A percentile compares a stretch with the other conserved stretches of the same genome.
These are phyloP conservation scores for Apostasia shenzhenica DNA, from an alignment of 106 monocot species.

Conservation along the genomic window DNA sequence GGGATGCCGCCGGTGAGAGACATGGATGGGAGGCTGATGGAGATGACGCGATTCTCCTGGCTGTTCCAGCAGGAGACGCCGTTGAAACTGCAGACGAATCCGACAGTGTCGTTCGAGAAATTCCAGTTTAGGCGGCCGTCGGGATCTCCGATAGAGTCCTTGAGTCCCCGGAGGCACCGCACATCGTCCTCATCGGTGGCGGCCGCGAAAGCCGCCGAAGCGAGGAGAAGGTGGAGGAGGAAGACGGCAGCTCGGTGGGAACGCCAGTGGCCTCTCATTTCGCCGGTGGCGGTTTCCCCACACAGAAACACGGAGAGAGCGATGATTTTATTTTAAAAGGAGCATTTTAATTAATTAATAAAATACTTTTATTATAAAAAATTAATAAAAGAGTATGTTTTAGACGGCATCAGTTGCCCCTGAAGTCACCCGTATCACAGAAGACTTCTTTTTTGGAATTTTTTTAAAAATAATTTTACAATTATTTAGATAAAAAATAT, in stretches of 20 bases:
- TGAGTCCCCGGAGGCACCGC: constrained; percentile 10
- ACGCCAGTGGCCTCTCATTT: too few relatives aligned
- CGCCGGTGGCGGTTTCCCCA: too few relatives aligned
- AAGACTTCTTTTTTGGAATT: too few relatives aligned
- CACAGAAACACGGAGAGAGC: too few relatives aligned
- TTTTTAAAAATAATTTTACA: too few relatives aligned
- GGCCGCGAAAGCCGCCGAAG: not conserved
- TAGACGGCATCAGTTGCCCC: too few relatives aligned
- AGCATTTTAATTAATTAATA: too few relatives aligned
- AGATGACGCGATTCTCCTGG: constrained; percentile 34
- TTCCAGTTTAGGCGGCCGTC: constrained; percentile 12
- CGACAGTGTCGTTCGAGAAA: constrained; percentile 14
- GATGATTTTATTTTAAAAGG: too few relatives aligned
- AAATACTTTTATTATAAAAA: too few relatives aligned
- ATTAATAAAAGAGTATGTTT: too few relatives aligned
- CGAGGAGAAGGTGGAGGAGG: not conserved
- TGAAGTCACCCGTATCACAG: too few relatives aligned
- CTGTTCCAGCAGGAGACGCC: constrained; percentile 32
- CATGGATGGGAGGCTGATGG: constrained; percentile 20
- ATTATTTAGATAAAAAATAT: too few relatives aligned
- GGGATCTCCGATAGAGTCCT: not conserved
- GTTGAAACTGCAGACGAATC: constrained; percentile 22
- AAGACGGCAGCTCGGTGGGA: not conserved
- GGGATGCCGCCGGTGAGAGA: constrained; percentile 30
- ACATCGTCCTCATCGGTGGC: constrained; percentile 6